Evolutionary conservation across 345 rosid genomes (phyloP).

Genomic region (Gossypium sturtianum): DNA sequence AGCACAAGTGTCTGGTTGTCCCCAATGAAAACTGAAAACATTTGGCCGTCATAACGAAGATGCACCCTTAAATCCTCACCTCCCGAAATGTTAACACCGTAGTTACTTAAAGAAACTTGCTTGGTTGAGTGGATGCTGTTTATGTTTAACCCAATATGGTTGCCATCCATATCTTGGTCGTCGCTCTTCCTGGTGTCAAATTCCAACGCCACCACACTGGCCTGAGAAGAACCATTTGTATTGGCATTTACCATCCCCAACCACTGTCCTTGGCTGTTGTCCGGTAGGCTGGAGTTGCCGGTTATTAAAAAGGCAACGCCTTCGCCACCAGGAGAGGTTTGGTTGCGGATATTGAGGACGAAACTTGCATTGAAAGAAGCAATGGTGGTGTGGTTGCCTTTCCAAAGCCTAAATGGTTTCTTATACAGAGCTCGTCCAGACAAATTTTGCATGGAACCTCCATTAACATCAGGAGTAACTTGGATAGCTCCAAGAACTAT

Average conservation of each 20-base stretch:
- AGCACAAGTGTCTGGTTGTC: constrained; percentile 22
- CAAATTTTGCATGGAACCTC: constrained; percentile 11
- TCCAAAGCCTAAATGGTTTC: constrained; percentile 39
- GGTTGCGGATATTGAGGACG: constrained; percentile 34
- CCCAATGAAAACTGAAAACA: constrained; percentile 40
- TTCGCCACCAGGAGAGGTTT: constrained; percentile 53
- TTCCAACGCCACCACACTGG: constrained; percentile 51
- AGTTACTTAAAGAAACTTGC: constrained; percentile 35
- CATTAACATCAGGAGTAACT: constrained; percentile 47
- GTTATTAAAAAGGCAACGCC: constrained; percentile 66
- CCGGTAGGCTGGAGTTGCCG: constrained; percentile 19
- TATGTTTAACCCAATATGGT: constrained; percentile 63
- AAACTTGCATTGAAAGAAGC: constrained; percentile 57
- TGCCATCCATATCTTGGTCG: constrained; percentile 43
- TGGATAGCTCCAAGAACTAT: constrained; percentile 36
- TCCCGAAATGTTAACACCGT: constrained; percentile 22
- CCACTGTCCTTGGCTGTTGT: constrained; percentile 53
- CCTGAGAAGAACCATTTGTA: constrained; percentile 22
- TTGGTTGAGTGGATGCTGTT: constrained; percentile 34
- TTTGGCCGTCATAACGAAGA: constrained; percentile 42
- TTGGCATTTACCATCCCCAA: constrained; percentile 47
- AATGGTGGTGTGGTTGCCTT: neutral
- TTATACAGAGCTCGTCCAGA: constrained; percentile 42
- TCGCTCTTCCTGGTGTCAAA: constrained; percentile 63
- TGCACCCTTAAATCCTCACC: constrained; percentile 13